A percentile compares a stretch with the other conserved stretches of the same genome.
phyloP scores from a whole-genome alignment of 495 filamentous ascomycete species.

The Lasiosphaeria miniovina region DNA sequence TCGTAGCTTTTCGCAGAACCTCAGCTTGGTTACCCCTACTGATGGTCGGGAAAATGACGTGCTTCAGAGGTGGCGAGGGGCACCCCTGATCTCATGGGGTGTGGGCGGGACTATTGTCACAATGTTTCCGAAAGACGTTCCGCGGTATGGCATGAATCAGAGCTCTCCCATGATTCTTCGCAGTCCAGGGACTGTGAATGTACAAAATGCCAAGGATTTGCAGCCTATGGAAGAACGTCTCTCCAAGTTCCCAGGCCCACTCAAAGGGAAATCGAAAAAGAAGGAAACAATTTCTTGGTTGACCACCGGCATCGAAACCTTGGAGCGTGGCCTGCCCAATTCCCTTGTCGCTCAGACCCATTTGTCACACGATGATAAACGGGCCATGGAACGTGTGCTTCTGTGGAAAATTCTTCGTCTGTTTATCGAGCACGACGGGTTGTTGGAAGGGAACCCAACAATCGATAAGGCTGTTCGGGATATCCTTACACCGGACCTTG shows the following conservation, averaged over 20 bases:
- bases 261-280: slow-evolving; percentile 88
- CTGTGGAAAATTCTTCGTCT: slow-evolving; percentile 83
- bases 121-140: slow-evolving; percentile 84
- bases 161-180: slow-evolving; percentile 74
- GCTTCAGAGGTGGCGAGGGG: slow-evolving; percentile 84
- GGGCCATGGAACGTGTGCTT: slow-evolving; percentile 75
- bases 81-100: slow-evolving; percentile 82
- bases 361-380: slow-evolving; percentile 54
- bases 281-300: slow-evolving; percentile 89
- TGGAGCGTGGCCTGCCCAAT: slow-evolving; percentile 61
- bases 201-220: slow-evolving; percentile 65
- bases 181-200: slow-evolving; percentile 78
- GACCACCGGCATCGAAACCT: slow-evolving; percentile 61
- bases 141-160: slow-evolving; percentile 75
- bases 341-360: slow-evolving; percentile 42
- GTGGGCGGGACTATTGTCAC: slow-evolving; percentile 80
- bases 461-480: slow-evolving; percentile 71
- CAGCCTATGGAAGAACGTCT: slow-evolving; percentile 66
- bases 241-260: slow-evolving; percentile 82
- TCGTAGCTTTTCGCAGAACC: slow-evolving; percentile 40
- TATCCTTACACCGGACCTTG: slow-evolving; percentile 62
- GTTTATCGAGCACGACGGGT: slow-evolving; percentile 83
- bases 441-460: slow-evolving; percentile 66
- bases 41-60: slow-evolving; percentile 80
- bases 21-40: slow-evolving; percentile 55